These are phyloP conservation scores for Flaveria brownii DNA, from an alignment of 129 eudicot species.

Conservation along the genomic window DNA sequence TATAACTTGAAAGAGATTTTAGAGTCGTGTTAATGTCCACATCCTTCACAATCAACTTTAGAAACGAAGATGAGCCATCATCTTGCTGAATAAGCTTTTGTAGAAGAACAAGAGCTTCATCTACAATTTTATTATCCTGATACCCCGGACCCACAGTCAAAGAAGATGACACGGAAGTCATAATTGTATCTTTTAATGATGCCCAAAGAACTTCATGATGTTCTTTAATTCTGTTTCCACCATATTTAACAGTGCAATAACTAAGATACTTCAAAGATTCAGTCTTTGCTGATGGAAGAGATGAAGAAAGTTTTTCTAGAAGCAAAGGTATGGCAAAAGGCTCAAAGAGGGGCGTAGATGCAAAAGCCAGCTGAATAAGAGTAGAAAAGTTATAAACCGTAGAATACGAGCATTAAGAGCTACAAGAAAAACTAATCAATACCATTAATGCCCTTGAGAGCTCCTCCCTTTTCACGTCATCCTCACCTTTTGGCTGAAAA, in stretches of 20 bases:
- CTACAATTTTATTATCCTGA: slow-evolving; percentile 55
- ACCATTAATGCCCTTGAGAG: slow-evolving; percentile 92
- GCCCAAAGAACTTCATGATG: slow-evolving; percentile 70
- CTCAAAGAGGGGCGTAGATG: slow-evolving; percentile 76
- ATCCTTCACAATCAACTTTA: slow-evolving; percentile 62
- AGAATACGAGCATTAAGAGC: neutral
- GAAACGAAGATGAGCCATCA: slow-evolving; percentile 33
- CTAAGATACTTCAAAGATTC: slow-evolving; percentile 87
- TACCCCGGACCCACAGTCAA: slow-evolving; percentile 37
- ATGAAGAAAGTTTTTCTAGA: slow-evolving; percentile 83
- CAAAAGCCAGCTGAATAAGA: slow-evolving; percentile 72
- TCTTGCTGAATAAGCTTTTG: slow-evolving; percentile 53
- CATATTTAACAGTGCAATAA: slow-evolving; percentile 62
- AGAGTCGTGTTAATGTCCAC: slow-evolving; percentile 48
- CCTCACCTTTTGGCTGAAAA: slow-evolving; percentile 76
- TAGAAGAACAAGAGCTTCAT: slow-evolving; percentile 69
- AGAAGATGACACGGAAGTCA: slow-evolving; percentile 40
- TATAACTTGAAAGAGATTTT: slow-evolving; percentile 36
- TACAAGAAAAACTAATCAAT: slow-evolving; percentile 30
- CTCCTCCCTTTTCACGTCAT: slow-evolving; percentile 78
- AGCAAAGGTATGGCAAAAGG: slow-evolving; percentile 81
- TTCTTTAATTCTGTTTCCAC: slow-evolving; percentile 58
- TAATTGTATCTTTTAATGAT: slow-evolving; percentile 58
- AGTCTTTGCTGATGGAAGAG: slow-evolving; percentile 86
- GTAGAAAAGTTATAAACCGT: slow-evolving; percentile 14